Evolutionary conservation across 202 grass and related monocot species (phyloP).

Genomic region (Carex arenaria): DNA sequence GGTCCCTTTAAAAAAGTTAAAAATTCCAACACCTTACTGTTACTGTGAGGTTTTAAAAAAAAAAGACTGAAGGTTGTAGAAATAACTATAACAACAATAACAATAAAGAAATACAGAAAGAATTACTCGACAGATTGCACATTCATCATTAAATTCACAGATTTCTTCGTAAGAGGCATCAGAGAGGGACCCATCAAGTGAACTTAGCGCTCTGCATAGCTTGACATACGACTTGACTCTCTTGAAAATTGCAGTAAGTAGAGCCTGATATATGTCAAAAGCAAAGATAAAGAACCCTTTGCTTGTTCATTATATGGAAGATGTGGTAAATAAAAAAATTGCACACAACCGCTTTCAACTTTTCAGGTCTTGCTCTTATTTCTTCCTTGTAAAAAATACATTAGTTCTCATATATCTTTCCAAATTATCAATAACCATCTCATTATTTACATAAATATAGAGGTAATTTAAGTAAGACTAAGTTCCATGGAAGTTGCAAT

Average conservation of each 20-base stretch:
- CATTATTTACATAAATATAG: background rate
- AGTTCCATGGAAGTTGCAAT: background rate
- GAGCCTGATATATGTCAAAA: slow-evolving; percentile 44
- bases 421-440: background rate
- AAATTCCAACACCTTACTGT: background rate
- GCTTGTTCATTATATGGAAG: background rate
- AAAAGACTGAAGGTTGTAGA: slow-evolving; percentile 28
- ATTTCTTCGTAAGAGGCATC: slow-evolving; percentile 95
- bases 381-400: background rate
- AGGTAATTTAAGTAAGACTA: background rate
- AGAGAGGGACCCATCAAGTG: slow-evolving; percentile 76
- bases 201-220: slow-evolving; percentile 64
- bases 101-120: slow-evolving; percentile 4
- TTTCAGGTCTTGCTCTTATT: background rate
- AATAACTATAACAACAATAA: background rate
- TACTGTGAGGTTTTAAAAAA: slow-evolving; percentile 25
- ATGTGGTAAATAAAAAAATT: slow-evolving; percentile 16
- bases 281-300: background rate
- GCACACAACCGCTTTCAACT: slow-evolving; percentile 15
- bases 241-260: slow-evolving; percentile 81
- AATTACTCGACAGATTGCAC: slow-evolving; percentile 93
- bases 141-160: slow-evolving; percentile 78
- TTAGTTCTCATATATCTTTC: background rate
- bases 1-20: slow-evolving; percentile 56
- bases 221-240: slow-evolving; percentile 69